Percentiles rank a stretch among this genome's conserved stretches.
These are phyloP conservation scores for Eucalyptus guilfoylei DNA, from an alignment of 345 rosid genomes.

Conservation along the genomic window DNA sequence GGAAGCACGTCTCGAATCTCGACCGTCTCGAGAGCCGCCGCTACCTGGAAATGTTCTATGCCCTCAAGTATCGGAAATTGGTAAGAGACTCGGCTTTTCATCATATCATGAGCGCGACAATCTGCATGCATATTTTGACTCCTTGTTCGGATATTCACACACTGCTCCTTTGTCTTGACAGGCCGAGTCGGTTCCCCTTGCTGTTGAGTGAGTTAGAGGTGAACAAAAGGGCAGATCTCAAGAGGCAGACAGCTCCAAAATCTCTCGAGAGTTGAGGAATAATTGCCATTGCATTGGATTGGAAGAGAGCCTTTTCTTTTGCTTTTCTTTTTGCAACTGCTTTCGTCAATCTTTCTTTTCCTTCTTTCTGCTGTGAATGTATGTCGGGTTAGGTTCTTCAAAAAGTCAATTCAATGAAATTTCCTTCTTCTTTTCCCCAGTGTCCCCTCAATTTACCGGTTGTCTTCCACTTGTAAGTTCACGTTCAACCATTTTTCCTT, in stretches of 20 bases:
- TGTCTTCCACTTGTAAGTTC: background rate
- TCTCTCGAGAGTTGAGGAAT: background rate
- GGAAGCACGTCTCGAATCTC: slow-evolving; percentile 95
- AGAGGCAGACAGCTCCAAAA: background rate
- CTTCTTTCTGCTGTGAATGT: background rate
- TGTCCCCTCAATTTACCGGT: background rate
- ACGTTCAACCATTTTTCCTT: background rate
- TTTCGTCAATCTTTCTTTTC: background rate
- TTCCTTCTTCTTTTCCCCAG: background rate
- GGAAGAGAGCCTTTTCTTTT: background rate
- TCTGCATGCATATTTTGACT: background rate
- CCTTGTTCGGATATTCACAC: background rate
- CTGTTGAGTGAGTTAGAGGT: background rate
- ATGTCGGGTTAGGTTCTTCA: background rate
- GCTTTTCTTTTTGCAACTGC: background rate
- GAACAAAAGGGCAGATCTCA: background rate
- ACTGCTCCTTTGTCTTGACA: background rate
- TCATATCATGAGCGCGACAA: background rate
- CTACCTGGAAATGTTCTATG: slow-evolving; percentile 91
- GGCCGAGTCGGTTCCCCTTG: background rate
- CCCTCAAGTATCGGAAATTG: slow-evolving; percentile 77
- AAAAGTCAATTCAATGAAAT: background rate
- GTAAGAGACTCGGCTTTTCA: slow-evolving; percentile 10
- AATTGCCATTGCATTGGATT: background rate
- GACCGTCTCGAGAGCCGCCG: slow-evolving; percentile 84